phyloP scores from a whole-genome alignment of 306 rosid species.

The Comarum palustre region DNA sequence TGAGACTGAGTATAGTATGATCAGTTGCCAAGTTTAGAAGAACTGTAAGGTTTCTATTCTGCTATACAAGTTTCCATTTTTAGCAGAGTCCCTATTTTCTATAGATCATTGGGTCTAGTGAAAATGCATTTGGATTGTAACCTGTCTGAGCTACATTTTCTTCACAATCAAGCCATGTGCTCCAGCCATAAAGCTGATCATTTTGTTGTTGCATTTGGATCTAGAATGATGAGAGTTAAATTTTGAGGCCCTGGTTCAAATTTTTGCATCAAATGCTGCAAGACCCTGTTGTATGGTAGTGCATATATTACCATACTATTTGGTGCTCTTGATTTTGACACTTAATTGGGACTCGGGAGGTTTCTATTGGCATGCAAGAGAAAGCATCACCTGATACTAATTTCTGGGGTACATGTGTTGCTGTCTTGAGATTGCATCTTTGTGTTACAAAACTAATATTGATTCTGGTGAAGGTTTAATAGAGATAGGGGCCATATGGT shows the following conservation, averaged over 20 bases:
- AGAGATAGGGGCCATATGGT: neutral
- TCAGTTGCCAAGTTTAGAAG: conserved; percentile 5
- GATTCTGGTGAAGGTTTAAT: conserved; percentile 1
- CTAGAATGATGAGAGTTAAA: neutral
- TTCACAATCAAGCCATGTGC: conserved; percentile 2
- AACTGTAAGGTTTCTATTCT: neutral
- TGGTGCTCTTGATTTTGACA: conserved; percentile 9
- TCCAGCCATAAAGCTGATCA: conserved; percentile 3
- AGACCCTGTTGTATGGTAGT: neutral
- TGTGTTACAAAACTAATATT: conserved; percentile 14
- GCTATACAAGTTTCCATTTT: conserved; percentile 1
- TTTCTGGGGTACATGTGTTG: conserved; percentile 16
- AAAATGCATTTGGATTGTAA: conserved; percentile 4
- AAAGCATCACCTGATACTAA: conserved; percentile 7
- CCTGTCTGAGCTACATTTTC: neutral
- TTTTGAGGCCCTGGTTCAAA: neutral
- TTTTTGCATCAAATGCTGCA: neutral
- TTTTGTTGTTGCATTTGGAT: neutral
- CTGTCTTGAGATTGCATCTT: conserved; percentile 7
- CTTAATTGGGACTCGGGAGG: neutral
- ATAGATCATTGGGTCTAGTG: neutral
- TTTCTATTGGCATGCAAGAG: neutral
- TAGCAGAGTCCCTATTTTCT: conserved; percentile 3
- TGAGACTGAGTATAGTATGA: neutral
- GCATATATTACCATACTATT: neutral